Conservation (phyloP, 169 alveolate genomes). For the Cryptosporidium andersoni region DNA sequence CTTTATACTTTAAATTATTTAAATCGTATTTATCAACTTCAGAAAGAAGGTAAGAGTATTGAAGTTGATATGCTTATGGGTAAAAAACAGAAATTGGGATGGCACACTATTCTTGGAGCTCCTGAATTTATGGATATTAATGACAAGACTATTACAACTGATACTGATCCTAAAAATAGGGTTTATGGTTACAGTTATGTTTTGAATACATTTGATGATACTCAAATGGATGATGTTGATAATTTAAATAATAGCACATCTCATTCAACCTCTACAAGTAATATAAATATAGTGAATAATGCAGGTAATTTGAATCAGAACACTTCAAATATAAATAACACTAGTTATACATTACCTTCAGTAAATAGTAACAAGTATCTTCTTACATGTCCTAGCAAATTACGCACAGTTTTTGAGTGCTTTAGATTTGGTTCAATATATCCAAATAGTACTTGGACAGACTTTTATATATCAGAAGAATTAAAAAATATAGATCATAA, state of each 20-base stretch:
- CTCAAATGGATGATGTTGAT: not conserved
- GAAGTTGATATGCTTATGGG: constrained; percentile 58
- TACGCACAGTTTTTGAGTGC: constrained; percentile 61
- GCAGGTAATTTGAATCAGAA: not conserved
- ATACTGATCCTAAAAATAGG: constrained; percentile 29
- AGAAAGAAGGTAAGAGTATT: constrained; percentile 41
- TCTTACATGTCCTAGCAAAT: constrained; percentile 45
- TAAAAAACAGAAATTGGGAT: constrained; percentile 22
- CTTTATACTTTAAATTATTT: constrained; percentile 40
- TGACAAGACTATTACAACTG: constrained; percentile 38
- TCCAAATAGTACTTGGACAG: constrained; percentile 64
- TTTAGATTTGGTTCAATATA: constrained; percentile 52
- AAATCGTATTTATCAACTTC: constrained; percentile 47
- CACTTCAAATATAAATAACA: not conserved
- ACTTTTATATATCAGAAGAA: constrained; percentile 19
- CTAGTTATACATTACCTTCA: not conserved
- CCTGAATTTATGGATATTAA: constrained; percentile 59
- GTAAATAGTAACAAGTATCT: constrained; percentile 8
- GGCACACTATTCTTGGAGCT: constrained; percentile 66
- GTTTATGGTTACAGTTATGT: constrained; percentile 49
- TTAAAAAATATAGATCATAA: not conserved
- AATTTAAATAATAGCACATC: not conserved
- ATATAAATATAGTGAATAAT: not conserved
- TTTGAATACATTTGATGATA: constrained; percentile 22
- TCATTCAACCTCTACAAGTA: not conserved